Percentiles rank a stretch among this genome's conserved stretches.
Conservation (phyloP, 2,329 filamentous ascomycete species). For the Fusarium albidum region DNA sequence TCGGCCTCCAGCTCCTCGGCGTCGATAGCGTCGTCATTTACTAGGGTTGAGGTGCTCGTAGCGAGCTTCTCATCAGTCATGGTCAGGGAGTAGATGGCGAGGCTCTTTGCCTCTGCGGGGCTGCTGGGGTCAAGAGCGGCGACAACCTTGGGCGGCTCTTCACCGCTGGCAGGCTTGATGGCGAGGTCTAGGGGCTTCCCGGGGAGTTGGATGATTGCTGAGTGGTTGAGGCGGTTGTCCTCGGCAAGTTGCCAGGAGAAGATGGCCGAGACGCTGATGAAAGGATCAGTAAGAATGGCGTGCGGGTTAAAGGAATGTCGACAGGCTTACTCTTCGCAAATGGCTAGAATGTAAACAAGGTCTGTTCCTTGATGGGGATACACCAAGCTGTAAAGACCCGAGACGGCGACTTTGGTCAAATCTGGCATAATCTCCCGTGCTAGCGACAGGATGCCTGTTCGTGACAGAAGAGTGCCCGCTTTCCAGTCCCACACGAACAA, state of each 20-base stretch:
- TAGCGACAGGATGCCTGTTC: conserved; percentile 58
- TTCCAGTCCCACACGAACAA: conserved; percentile 87
- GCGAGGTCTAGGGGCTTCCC: conserved; percentile 71
- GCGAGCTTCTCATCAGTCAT: conserved; percentile 45
- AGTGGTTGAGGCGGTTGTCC: conserved; percentile 59
- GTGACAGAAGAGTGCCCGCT: conserved; percentile 60
- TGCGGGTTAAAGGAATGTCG: not conserved
- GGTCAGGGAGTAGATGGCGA: conserved; percentile 43
- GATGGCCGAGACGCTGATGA: conserved; percentile 64
- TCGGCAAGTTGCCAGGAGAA: conserved; percentile 67
- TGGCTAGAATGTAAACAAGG: conserved; percentile 55
- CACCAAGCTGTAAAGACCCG: conserved; percentile 49
- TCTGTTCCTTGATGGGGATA: conserved; percentile 41
- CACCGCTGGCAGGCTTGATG: conserved; percentile 34
- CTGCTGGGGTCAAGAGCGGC: conserved; percentile 51
- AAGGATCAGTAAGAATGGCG: conserved; percentile 28
- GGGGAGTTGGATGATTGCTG: conserved; percentile 57
- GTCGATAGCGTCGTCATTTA: conserved; percentile 39
- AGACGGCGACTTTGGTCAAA: conserved; percentile 57
- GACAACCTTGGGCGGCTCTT: conserved; percentile 44
- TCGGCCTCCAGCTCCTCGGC: conserved; percentile 46
- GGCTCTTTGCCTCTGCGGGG: conserved; percentile 38
- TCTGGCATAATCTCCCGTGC: conserved; percentile 49
- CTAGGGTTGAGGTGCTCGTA: conserved; percentile 37
- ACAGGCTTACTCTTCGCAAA: conserved; percentile 65